Base-by-base conservation (phyloP, 805 yeast genomes). In the Saccharomycodes ludwigii region DNA sequence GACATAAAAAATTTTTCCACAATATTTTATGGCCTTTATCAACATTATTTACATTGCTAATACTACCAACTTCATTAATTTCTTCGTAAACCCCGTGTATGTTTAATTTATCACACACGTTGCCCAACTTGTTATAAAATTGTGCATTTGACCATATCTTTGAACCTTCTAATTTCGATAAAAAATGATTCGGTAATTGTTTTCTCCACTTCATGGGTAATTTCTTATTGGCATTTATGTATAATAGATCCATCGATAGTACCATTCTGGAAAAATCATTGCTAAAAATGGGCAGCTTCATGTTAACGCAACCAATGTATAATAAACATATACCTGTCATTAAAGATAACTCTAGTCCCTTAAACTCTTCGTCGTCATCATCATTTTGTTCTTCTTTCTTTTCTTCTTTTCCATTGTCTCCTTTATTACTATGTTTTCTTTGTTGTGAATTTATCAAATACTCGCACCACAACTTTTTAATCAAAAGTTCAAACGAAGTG, bases 211-310 rank as follows among this genome's bases (percentile, higher is more conserved):
- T 29, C 18, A 44, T 41, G 6, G 79, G 76, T 3, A 73, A 34
- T 6, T 54, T 36, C 24, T 48, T 52, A 13, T 51, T 36, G 5
- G 69, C 59, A 31, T 54, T 61, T 39, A 65, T 49, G 40, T 61
- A 69, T 3, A 20, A 16, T 3, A 47, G 36, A n/a, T 41, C 40
- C 16, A 28, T 28, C 4, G 23, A 18, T 14, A 30, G 24, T 4
- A 34, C 31, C 31, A 26, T 30, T 16, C 24, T 27, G 13, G 71
- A 43, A 12, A 72, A 48, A 44, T 75, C 80, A 33, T 54, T 50
- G 4, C 66, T 39, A 43, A 66, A 71, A 2, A 76, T 35, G 1
- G 83, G 79, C 14, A 62, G 37, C 18, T 63, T 58, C 39, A 72
- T 41, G 34, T 64, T 61, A 6, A 67, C 38, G n/a, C 68, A 46